A percentile compares a stretch with the other conserved stretches of the same genome.
These are phyloP conservation scores for Populus davidiana DNA, from an alignment of 345 rosid species.

Conservation along the genomic window DNA sequence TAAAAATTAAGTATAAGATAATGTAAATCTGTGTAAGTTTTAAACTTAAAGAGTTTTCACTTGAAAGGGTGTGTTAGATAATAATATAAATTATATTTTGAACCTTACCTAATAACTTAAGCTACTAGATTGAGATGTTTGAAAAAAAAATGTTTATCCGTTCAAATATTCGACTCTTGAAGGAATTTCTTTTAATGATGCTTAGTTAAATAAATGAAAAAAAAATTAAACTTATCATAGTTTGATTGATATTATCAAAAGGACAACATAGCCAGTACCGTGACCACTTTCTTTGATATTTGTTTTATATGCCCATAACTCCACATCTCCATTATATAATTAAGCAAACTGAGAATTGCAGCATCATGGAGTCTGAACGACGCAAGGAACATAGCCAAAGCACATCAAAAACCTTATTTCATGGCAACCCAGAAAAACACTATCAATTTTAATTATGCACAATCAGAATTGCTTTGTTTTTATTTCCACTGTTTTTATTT, in stretches of 20 bases:
- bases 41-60: too few relatives aligned
- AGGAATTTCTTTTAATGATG: conserved; percentile 5
- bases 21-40: too few relatives aligned
- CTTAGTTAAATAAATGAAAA: conserved; percentile 4
- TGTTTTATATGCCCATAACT: background rate
- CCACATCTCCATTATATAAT: background rate
- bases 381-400: background rate
- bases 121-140: too few relatives aligned
- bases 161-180: background rate
- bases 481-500: too few relatives aligned
- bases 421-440: background rate
- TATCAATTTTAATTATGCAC: background rate
- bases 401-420: background rate
- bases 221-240: background rate
- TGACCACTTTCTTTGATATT: background rate
- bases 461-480: background rate
- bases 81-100: too few relatives aligned
- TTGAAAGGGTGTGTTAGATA: too few relatives aligned
- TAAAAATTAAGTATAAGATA: too few relatives aligned
- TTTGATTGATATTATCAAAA: background rate
- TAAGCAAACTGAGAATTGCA: background rate
- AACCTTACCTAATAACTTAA: too few relatives aligned
- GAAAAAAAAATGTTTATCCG: too few relatives aligned
- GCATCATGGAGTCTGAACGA: background rate
- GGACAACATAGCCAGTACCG: background rate